A percentile compares a stretch with the other conserved stretches of the same genome.
Evolutionary conservation across 2,329 filamentous ascomycete genomes (phyloP).

Genomic region (Didymella keratinophila): DNA sequence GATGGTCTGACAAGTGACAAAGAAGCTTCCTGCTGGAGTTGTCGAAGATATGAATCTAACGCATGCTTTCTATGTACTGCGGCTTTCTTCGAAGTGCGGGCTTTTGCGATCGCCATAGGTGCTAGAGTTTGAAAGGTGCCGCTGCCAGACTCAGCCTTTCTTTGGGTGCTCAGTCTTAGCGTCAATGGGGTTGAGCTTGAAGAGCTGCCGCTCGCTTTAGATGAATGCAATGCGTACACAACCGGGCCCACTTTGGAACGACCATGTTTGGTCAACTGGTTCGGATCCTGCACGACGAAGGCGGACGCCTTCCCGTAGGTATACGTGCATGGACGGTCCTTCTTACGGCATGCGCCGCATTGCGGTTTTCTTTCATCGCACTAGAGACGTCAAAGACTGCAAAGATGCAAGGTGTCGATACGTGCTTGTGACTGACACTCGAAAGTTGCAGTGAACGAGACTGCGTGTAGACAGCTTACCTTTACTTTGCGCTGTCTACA

Average conservation of each 20-base stretch:
- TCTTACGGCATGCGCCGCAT: slow-evolving; percentile 40
- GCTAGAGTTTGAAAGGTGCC: slow-evolving; percentile 41
- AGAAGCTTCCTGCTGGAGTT: slow-evolving; percentile 21
- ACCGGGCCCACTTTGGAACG: slow-evolving; percentile 29
- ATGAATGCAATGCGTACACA: slow-evolving; percentile 23
- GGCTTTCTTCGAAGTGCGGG: slow-evolving; percentile 24
- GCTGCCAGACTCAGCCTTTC: slow-evolving; percentile 31
- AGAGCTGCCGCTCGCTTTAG: background rate
- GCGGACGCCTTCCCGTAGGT: slow-evolving; percentile 39
- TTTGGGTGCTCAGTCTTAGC: slow-evolving; percentile 30
- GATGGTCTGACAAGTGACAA: slow-evolving; percentile 20
- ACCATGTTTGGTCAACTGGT: slow-evolving; percentile 41
- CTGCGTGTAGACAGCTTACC: slow-evolving; percentile 22
- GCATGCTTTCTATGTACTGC: slow-evolving; percentile 23
- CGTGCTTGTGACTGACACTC: background rate
- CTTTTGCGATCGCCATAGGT: slow-evolving; percentile 22
- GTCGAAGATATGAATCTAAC: slow-evolving; percentile 27
- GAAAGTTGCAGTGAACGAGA: background rate
- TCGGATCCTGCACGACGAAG: slow-evolving; percentile 41
- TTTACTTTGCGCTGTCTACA: slow-evolving; percentile 45
- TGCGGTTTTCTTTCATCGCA: slow-evolving; percentile 42
- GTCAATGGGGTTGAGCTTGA: slow-evolving; percentile 18
- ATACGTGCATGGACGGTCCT: slow-evolving; percentile 39
- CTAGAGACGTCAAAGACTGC: slow-evolving; percentile 22
- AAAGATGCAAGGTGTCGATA: background rate